Evolutionary conservation across 1,139 yeast species (phyloP), one percentile per base, ranked within the genome.

Genomic region (Torulaspora globosa): DNA sequence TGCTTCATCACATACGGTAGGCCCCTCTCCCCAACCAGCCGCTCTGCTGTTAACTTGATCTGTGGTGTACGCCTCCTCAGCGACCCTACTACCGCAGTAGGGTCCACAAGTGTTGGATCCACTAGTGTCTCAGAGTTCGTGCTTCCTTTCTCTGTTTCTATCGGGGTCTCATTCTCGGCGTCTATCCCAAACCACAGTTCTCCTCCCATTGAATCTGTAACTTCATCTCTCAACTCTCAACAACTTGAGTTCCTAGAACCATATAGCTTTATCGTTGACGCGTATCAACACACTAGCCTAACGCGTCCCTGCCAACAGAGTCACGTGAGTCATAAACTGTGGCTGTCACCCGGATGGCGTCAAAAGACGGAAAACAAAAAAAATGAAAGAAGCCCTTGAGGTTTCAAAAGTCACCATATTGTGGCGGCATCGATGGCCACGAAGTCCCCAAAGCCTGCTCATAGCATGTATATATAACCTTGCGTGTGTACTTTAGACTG

Each of bases 1-100:
- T 75, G 71, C 46, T 70, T 68, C 35, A 70, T 60, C 26, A 80
- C 55, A 52, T 73, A 72, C 11, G 75, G 73, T 41, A 80, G 58
- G 0, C 85, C 85, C 21, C 70, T 70, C 7, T 62, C 64, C 27
- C 74, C 70, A 46, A 78, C 62, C 16, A 80, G 64, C 44, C 78
- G 69, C 23, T 76, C 78, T 43, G 76, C 74, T 34, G 78, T 79
- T 29, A 80, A 59, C 49, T 70, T 74, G 15, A 61, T 59, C 41
- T 57, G 58, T 3, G 56, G 56, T 34, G 56, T 53, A 12, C 65
- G 50, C 14, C 52, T 50, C 32, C 33, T 41, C 30, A 39, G 26
- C 27, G 44, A 41, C 3, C 34, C 34, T 14, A 42, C 50, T 1
- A 58, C 45, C 3, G 48, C 47, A 4, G 62, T 56, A 2, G 63